Percentiles rank a stretch among this genome's conserved stretches.
phyloP scores from a whole-genome alignment of 2,329 filamentous ascomycete genomes.

The Taxawa tesnikishii region DNA sequence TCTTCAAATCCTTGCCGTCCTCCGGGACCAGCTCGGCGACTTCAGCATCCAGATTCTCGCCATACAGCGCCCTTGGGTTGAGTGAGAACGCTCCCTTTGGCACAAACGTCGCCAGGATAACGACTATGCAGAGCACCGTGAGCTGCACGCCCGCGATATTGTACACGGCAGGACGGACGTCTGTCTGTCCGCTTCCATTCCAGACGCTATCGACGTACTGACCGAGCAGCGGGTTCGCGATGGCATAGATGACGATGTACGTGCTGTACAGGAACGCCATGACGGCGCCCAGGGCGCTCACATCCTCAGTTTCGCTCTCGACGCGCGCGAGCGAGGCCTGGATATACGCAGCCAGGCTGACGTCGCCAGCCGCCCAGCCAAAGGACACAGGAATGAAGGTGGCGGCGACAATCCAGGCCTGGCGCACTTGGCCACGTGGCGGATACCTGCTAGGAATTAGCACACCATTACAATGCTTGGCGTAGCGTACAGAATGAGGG shows the following conservation, averaged over 20 bases:
- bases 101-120: conserved; percentile 33
- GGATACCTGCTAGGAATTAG: conserved; percentile 19
- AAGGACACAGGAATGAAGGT: conserved; percentile 36
- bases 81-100: conserved; percentile 31
- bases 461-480: too few species aligned
- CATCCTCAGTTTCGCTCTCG: conserved; percentile 31
- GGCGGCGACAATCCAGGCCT: conserved; percentile 35
- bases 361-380: conserved; percentile 40
- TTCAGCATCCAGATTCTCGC: conserved; percentile 28
- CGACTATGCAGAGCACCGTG: conserved; percentile 28
- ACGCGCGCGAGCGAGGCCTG: conserved; percentile 36
- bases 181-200: conserved; percentile 17
- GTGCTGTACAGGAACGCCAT: conserved; percentile 40
- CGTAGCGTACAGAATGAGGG: too few species aligned
- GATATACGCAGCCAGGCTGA: conserved; percentile 39
- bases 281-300: conserved; percentile 37
- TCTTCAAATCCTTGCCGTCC: too few species aligned
- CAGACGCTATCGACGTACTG: conserved; percentile 33
- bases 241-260: conserved; percentile 36
- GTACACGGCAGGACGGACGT: conserved; percentile 28
- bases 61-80: conserved; percentile 31
- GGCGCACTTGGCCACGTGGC: conserved; percentile 23
- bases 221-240: conserved; percentile 32
- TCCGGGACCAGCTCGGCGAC: too few species aligned
- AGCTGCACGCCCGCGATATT: conserved; percentile 37